Evolutionary conservation across 805 yeast species (phyloP), one percentile per base, ranked within the genome.

Genomic region (Wickerhamiella sorbophila): DNA sequence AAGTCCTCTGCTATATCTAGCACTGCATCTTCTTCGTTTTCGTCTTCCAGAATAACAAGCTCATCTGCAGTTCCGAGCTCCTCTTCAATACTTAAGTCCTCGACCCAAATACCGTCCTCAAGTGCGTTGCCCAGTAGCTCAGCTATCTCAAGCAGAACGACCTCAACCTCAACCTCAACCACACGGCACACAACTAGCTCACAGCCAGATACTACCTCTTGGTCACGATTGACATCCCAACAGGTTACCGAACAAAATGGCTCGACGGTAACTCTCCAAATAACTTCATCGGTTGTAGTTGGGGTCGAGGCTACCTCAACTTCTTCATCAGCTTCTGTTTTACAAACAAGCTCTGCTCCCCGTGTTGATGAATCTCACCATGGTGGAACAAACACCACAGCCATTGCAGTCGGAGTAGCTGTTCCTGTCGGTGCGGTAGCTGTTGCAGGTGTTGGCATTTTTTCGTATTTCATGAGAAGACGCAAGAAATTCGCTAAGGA

Each of bases 361-460:
- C 21, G n/a, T 2, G 4, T 20, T 4, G 38, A 22, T 20, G 38
- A 22, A 4, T 24, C 38, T 19, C 18, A 26, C 31, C 22, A 24
- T 12, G 33, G 33, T 16, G 18, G 18, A 12, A 9, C 33, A 9
- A 36, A 36, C 12, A 9, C 38, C 18, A 36, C 38, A 18, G 22
- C 21, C 9, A 24, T 36, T 16, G 38, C 38, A 14, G 38, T 36
- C 5, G 38, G 38, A 24, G 38, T 36, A 20, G 38, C 38, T 5
- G 38, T 36, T 22, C 38, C 38, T 5, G 38, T 36, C 17, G 38
- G 38, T 12, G 17, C 38, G 2, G 31, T 24, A 9, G 38, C 38
- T n/a, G 38, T 36, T 3, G 38, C 38, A n/a, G 38, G 31, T 12
- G 31, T 36, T 6, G 38, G 38, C 5, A 14, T 36, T 14, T 16